A percentile compares a stretch with the other conserved stretches of the same genome.
phyloP scores from a whole-genome alignment of 2,329 filamentous ascomycete genomes.

The Myriangium duriaei region DNA sequence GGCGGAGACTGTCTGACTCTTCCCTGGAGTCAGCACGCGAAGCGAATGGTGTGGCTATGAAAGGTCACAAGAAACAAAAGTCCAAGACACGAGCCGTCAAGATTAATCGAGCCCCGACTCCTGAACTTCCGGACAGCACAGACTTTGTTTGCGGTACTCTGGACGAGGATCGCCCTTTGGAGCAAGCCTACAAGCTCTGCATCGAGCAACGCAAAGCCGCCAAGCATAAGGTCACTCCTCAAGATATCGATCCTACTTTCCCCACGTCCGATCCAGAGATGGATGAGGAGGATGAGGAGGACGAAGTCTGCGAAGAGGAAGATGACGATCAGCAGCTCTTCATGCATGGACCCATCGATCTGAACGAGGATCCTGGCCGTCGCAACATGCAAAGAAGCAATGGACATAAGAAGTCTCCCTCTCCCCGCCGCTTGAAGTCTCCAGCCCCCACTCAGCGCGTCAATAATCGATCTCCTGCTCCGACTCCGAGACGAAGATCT shows the following conservation, averaged over 20 bases:
- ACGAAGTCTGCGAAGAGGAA: slow-evolving; percentile 35
- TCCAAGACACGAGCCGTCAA: slow-evolving; percentile 20
- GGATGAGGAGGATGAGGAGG: slow-evolving; percentile 61
- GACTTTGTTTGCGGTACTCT: slow-evolving; percentile 98
- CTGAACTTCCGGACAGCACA: slow-evolving; percentile 88
- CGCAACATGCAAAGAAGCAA: slow-evolving; percentile 21
- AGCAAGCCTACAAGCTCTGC: slow-evolving; percentile 81
- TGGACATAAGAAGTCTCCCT: slow-evolving; percentile 34
- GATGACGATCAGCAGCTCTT: slow-evolving; percentile 55
- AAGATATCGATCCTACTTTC: slow-evolving; percentile 96
- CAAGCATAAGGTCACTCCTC: slow-evolving; percentile 74
- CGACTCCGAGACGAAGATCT: slow-evolving; percentile 11
- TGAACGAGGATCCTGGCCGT: slow-evolving; percentile 48
- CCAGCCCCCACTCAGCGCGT: slow-evolving; percentile 15
- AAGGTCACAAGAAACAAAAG: slow-evolving; percentile 12
- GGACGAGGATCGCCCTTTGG: slow-evolving; percentile 88
- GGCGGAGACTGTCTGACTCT: slow-evolving; percentile 38
- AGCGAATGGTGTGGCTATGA: slow-evolving; percentile 6
- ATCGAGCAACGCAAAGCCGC: slow-evolving; percentile 68
- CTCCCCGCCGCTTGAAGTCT: slow-evolving; percentile 51
- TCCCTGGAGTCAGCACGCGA: slow-evolving; percentile 37
- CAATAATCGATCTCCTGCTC: slow-evolving; percentile 37
- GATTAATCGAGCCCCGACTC: slow-evolving; percentile 24
- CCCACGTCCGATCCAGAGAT: slow-evolving; percentile 84
- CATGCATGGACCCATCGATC: slow-evolving; percentile 47